Conservation (phyloP, 139 green algal species). For the Picochlorum sp. region DNA sequence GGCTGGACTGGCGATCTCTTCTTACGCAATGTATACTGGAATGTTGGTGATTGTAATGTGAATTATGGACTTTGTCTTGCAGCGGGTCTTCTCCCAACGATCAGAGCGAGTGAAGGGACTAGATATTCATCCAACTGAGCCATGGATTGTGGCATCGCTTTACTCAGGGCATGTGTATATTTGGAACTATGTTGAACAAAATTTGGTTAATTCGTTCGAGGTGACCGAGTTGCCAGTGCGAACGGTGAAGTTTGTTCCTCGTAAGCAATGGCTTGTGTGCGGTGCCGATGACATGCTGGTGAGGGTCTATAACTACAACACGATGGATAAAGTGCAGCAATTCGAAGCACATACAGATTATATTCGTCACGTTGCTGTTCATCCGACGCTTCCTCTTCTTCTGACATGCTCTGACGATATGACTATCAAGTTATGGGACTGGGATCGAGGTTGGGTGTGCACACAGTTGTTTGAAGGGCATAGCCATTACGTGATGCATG, state of each 20-base stretch:
- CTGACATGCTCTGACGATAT: constrained; percentile 96
- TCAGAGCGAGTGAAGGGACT: constrained; percentile 97
- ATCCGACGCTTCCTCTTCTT: constrained; percentile 86
- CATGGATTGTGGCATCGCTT: constrained; percentile 62
- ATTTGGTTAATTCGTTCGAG: constrained; percentile 97
- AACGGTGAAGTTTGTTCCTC: constrained; percentile 88
- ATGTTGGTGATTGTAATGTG: no score
- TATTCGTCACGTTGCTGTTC: constrained; percentile 88
- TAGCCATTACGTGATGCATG: constrained; percentile 98
- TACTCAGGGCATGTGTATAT: constrained; percentile 80
- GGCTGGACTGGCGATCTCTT: no score
- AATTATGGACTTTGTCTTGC: no score
- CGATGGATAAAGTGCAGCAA: constrained; percentile 90
- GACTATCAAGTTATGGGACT: constrained; percentile 99
- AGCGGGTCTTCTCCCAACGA: constrained; percentile 84
- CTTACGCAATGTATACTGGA: no score
- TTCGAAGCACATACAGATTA: constrained; percentile 99
- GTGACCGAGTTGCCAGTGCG: constrained; percentile 92
- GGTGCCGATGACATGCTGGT: constrained; percentile 97
- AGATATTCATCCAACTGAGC: constrained; percentile 96
- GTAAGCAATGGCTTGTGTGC: constrained; percentile 94
- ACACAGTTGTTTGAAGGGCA: constrained; percentile 97
- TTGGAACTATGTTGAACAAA: constrained; percentile 91
- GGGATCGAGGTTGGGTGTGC: constrained; percentile 89
- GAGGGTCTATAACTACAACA: constrained; percentile 99